Conservation (phyloP, 73 alveolate species). For the Tetrahymena thermophila region DNA sequence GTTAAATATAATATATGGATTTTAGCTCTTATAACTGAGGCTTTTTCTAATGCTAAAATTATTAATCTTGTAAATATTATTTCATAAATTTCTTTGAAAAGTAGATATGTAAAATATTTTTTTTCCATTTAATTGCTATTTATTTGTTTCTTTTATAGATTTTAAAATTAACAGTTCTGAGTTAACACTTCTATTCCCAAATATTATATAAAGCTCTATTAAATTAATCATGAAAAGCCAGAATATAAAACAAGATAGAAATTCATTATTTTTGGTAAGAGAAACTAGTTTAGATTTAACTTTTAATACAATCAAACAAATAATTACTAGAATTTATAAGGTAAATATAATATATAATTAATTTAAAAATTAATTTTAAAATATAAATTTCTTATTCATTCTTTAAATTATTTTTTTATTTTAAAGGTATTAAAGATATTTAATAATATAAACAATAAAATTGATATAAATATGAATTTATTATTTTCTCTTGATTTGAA, state of each 20-base stretch:
- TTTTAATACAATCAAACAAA: not conserved
- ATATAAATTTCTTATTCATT: too few species aligned
- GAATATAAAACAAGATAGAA: not conserved
- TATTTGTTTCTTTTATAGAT: not conserved
- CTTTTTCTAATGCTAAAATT: not conserved
- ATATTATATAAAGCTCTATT: not conserved
- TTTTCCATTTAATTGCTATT: not conserved
- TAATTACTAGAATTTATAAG: too few species aligned
- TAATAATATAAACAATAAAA: too few species aligned
- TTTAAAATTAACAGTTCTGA: too few species aligned
- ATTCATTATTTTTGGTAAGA: not conserved
- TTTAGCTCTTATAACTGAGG: not conserved
- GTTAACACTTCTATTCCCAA: not conserved
- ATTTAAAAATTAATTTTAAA: too few species aligned
- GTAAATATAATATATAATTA: too few species aligned
- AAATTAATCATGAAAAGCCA: not conserved
- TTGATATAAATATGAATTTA: too few species aligned
- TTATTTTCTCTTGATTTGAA: too few species aligned
- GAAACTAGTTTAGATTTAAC: not conserved
- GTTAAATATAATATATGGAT: not conserved
- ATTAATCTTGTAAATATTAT: not conserved
- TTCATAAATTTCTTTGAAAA: not conserved
- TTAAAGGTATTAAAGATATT: too few species aligned
- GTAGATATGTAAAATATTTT: not conserved
- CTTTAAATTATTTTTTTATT: too few species aligned